A percentile compares a stretch with the other conserved stretches of the same genome.
Evolutionary conservation across 2,329 filamentous ascomycete genomes (phyloP).

Genomic region (Aspergillus novofumigatus): DNA sequence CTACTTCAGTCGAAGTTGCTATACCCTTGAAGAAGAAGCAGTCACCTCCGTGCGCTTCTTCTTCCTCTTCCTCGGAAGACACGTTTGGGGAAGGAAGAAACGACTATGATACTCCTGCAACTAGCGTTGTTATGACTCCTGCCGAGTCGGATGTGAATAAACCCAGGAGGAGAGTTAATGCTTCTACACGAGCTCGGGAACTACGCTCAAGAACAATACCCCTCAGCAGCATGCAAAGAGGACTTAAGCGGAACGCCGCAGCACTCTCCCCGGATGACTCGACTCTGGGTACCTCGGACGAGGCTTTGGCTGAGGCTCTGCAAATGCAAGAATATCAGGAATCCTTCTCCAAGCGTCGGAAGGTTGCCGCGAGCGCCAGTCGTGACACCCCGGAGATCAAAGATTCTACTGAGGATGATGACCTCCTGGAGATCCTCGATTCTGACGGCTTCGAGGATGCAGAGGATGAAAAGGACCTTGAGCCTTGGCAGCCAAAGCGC

Average conservation of each 20-base stretch:
- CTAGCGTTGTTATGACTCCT: conserved; percentile 56
- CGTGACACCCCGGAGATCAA: conserved; percentile 15
- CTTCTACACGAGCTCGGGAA: conserved; percentile 44
- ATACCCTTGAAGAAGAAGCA: conserved; percentile 27
- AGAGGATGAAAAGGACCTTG: conserved; percentile 13
- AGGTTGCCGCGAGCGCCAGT: conserved; percentile 16
- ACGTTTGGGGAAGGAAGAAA: conserved; percentile 42
- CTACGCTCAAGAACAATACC: conserved; percentile 48
- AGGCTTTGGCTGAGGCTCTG: conserved; percentile 52
- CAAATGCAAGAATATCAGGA: conserved; percentile 53
- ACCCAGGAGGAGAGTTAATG: conserved; percentile 34
- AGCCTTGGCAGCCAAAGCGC: conserved; percentile 13
- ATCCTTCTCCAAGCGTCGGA: conserved; percentile 34
- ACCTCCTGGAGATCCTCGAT: conserved; percentile 6
- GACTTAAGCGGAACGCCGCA: conserved; percentile 45
- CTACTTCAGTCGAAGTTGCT: conserved; percentile 25
- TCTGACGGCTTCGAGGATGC: conserved; percentile 8
- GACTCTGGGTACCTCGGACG: conserved; percentile 39
- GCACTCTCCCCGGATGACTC: conserved; percentile 39
- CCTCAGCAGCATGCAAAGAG: conserved; percentile 14
- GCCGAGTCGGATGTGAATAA: conserved; percentile 37
- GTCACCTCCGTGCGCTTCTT: conserved; percentile 21
- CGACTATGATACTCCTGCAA: conserved; percentile 59
- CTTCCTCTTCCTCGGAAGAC: conserved; percentile 38
- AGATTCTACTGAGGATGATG: conserved; percentile 21